phyloP scores from a whole-genome alignment of 2,329 filamentous ascomycete genomes.

The Pseudogymnoascus sp. region DNA sequence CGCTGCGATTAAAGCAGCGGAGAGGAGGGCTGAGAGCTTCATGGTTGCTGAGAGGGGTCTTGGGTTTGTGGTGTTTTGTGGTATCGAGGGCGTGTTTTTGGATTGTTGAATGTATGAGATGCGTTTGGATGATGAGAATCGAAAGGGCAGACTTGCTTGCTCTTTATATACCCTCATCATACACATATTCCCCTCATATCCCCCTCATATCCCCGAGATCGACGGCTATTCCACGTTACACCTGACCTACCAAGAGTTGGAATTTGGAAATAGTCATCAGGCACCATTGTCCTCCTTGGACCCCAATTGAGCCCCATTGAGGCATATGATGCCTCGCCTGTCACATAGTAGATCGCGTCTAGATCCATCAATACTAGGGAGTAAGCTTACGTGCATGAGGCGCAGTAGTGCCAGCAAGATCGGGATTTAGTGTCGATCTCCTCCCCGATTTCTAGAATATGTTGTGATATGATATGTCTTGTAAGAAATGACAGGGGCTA shows the following conservation, averaged over 20 bases:
- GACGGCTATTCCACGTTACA: background rate
- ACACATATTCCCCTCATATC: background rate
- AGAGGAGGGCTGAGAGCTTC: background rate
- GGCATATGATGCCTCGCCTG: background rate
- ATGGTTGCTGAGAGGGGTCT: background rate
- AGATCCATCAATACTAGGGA: background rate
- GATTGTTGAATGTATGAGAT: background rate
- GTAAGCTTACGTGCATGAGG: background rate
- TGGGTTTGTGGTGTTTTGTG: background rate
- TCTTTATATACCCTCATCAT: background rate
- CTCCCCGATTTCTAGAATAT: background rate
- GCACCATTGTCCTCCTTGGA: background rate
- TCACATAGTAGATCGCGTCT: background rate
- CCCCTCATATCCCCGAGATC: background rate
- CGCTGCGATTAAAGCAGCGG: background rate
- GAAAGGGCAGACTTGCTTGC: background rate
- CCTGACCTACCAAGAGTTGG: background rate
- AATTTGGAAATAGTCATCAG: background rate
- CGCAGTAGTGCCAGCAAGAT: background rate
- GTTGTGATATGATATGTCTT: background rate
- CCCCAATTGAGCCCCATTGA: background rate
- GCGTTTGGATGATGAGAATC: background rate
- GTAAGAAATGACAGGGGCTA: background rate
- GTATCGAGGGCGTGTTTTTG: background rate
- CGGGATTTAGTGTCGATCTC: background rate